phyloP scores from a whole-genome alignment of 768 basidiomycete genomes.

The Suillus ampliporus region DNA sequence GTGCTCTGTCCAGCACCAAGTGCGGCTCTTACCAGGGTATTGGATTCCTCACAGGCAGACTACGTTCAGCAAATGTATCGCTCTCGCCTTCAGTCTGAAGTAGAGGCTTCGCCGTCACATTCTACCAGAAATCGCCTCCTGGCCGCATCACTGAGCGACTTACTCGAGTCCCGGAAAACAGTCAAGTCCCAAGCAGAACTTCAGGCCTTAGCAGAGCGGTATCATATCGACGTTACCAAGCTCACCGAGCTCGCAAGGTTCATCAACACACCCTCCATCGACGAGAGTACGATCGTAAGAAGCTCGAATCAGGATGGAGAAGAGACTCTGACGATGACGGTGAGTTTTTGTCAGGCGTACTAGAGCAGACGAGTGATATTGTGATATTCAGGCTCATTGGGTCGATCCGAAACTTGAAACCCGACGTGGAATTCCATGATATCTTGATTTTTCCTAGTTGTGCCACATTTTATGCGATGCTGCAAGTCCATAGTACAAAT shows the following conservation, averaged over 20 bases:
- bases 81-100: conserved; percentile 60
- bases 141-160: conserved; percentile 54
- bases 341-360: conserved; percentile 33
- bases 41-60: conserved; percentile 25
- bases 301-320: conserved; percentile 59
- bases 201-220: conserved; percentile 55
- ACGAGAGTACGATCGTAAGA: conserved; percentile 48
- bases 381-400: conserved; percentile 31
- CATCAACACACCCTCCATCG: conserved; percentile 71
- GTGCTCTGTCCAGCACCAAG: conserved; percentile 16
- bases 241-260: conserved; percentile 57
- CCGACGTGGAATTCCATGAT: neutral
- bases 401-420: conserved; percentile 23
- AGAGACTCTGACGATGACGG: conserved; percentile 56
- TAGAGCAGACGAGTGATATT: neutral
- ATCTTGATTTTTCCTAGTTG: neutral
- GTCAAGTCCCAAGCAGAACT: conserved; percentile 48
- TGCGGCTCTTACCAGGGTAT: neutral
- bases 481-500: conserved; percentile 16
- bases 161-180: conserved; percentile 69
- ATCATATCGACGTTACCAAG: conserved; percentile 57
- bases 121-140: conserved; percentile 59
- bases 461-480: neutral
- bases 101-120: conserved; percentile 49
- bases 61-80: conserved; percentile 53